Evolutionary conservation across 1,139 yeast genomes (phyloP), one percentile per base, ranked within the genome.

Genomic region (Wickerhamomyces sp.): DNA sequence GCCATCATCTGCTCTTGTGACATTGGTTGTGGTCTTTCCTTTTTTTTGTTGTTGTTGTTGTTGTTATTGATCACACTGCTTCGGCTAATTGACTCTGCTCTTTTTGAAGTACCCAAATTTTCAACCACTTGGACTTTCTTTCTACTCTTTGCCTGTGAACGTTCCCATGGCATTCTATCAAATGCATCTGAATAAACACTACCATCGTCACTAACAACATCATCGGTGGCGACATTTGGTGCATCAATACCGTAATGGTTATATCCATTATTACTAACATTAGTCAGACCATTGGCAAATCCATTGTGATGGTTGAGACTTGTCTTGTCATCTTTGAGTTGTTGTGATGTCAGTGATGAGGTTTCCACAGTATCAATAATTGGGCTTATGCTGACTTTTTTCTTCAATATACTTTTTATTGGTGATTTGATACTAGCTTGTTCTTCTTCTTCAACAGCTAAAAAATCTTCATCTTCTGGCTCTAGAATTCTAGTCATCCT

Each of bases 171-270:
- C 20, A 42, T 19, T 2, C 25, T 37, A 5, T 49, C 54, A 33
- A 37, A 26, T 4, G 54, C 54, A 37, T 50, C 54, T 8, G 51
- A 43, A 32, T 48, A 50, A 4, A 49, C 38, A 23, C 51, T 45
- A 3, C 44, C 52, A 31, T 45, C 46, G 32, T 47, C 51, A 31
- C 47, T 42, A 2, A 36, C 32, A 13, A 39, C 42, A 5, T 41
- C 42, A 7, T 17, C 28, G 11, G 15, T 8, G 10, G 8, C 6
- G 17, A 8, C 8, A 23, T 23, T 12, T 11, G 25, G n/a, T 19
- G 9, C 21, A n/a, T n/a, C n/a, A n/a, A n/a, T n/a, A n/a, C n/a
- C n/a, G n/a, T n/a, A n/a, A n/a, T n/a, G n/a, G n/a, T n/a, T n/a
- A n/a, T n/a, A n/a, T n/a, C n/a, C n/a, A n/a, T n/a, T n/a, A n/a